phyloP scores from a whole-genome alignment of 1,284 basidiomycete species.

The Laetiporus sulphureus region DNA sequence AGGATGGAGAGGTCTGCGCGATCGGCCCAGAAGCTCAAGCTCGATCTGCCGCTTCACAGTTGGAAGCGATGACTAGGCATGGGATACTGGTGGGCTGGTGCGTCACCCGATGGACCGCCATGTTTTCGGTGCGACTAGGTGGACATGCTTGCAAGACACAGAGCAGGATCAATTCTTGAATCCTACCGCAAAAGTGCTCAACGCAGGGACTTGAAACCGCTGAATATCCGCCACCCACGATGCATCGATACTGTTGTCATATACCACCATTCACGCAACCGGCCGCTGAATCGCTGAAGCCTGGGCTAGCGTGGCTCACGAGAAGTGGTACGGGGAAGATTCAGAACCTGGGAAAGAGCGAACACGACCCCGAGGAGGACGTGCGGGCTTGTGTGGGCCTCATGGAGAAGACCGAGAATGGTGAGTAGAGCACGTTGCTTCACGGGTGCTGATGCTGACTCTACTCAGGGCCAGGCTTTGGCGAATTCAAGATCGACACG shows the following conservation, averaged over 20 bases:
- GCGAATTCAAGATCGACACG: constrained; percentile 77
- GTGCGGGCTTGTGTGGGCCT: constrained; percentile 82
- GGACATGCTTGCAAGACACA: too few species aligned
- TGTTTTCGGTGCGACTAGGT: too few species aligned
- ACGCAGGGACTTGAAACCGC: constrained; percentile 80
- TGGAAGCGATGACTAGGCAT: too few species aligned
- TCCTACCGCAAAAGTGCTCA: too few species aligned
- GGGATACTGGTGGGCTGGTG: too few species aligned
- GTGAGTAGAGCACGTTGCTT: constrained; percentile 25
- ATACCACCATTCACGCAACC: constrained; percentile 85
- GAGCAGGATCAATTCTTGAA: too few species aligned
- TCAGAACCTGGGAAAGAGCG: constrained; percentile 68
- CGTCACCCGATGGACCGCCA: too few species aligned
- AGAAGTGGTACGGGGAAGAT: constrained; percentile 89
- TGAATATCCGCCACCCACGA: constrained; percentile 76
- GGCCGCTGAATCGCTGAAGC: constrained; percentile 88
- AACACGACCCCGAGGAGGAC: constrained; percentile 91
- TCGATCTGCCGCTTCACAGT: too few species aligned
- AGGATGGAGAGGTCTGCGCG: too few species aligned
- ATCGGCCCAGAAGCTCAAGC: too few species aligned
- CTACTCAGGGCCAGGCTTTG: constrained; percentile 62
- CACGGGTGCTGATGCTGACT: not conserved
- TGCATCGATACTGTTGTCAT: constrained; percentile 87
- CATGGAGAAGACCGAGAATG: constrained; percentile 71
- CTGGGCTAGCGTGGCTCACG: constrained; percentile 87